Evolutionary conservation across 2,329 filamentous ascomycete genomes (phyloP).

Genomic region (Lecanicillium sp.): DNA sequence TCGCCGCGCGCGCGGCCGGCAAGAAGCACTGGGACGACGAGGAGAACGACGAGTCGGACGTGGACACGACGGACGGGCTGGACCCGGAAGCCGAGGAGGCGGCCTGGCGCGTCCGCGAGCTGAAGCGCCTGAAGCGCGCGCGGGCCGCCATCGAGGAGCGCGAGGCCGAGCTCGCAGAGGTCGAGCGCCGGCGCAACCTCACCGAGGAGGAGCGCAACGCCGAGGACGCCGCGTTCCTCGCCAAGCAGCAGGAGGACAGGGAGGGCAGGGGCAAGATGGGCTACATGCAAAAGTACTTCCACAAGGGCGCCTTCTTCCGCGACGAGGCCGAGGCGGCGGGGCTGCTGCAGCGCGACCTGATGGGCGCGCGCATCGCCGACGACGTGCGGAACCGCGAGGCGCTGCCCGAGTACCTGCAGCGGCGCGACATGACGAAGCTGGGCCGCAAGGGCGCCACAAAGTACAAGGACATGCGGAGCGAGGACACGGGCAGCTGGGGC

Average conservation of each 20-base stretch:
- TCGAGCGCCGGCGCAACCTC: slow-evolving; percentile 81
- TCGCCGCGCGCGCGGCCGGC: slow-evolving; percentile 65
- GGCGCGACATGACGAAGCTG: slow-evolving; percentile 87
- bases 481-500: slow-evolving; percentile 89
- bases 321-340: slow-evolving; percentile 72
- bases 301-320: slow-evolving; percentile 93
- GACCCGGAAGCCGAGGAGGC: slow-evolving; percentile 85
- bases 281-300: slow-evolving; percentile 94
- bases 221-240: slow-evolving; percentile 76
- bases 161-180: slow-evolving; percentile 80
- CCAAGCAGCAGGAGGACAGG: slow-evolving; percentile 73
- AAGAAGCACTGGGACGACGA: slow-evolving; percentile 86
- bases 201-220: slow-evolving; percentile 78
- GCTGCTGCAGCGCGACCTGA: slow-evolving; percentile 74
- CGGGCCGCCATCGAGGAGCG: slow-evolving; percentile 76
- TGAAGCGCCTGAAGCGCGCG: slow-evolving; percentile 81
- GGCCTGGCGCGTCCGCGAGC: slow-evolving; percentile 89
- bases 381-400: slow-evolving; percentile 76
- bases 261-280: slow-evolving; percentile 72
- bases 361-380: slow-evolving; percentile 77
- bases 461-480: slow-evolving; percentile 79
- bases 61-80: slow-evolving; percentile 83
- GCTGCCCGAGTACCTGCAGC: slow-evolving; percentile 85
- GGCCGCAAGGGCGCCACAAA: slow-evolving; percentile 87
- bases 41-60: slow-evolving; percentile 62